Percentiles rank a stretch among this genome's conserved stretches.
Evolutionary conservation across 345 rosid species (phyloP).

Genomic region (Eucalyptus regnans): DNA sequence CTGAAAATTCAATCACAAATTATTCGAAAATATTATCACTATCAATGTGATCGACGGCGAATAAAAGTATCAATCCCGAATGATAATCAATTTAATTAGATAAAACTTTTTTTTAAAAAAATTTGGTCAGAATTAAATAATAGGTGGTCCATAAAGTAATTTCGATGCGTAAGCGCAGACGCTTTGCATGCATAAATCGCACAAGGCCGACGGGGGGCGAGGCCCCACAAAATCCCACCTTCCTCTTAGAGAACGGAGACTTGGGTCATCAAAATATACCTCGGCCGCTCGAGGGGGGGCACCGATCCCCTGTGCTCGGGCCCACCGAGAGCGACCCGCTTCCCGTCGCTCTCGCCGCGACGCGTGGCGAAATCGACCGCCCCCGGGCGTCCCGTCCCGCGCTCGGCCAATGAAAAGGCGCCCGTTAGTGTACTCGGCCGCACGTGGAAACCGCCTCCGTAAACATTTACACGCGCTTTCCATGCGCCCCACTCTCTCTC

Average conservation of each 20-base stretch:
- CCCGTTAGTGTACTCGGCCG: neutral
- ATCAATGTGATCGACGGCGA: fast-evolving
- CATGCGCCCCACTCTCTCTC: neutral
- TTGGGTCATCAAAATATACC: neutral
- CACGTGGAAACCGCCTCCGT: neutral
- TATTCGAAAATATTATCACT: neutral
- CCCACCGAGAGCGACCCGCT: fast-evolving
- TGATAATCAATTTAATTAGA: neutral
- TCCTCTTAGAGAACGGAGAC: neutral
- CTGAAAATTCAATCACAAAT: neutral
- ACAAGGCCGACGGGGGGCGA: neutral
- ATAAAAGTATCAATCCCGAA: neutral
- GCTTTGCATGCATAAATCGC: neutral
- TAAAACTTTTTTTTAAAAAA: neutral
- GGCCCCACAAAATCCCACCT: neutral
- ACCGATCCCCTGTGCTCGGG: neutral
- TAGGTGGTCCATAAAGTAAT: neutral
- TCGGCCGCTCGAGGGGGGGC: neutral
- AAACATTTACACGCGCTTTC: neutral
- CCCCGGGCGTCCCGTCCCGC: neutral
- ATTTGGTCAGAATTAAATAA: neutral
- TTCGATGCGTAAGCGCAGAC: fast-evolving
- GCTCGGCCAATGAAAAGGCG: neutral
- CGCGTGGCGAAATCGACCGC: neutral
- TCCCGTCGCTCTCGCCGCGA: neutral